phyloP scores from a whole-genome alignment of 495 filamentous ascomycete species.

The Chaetomium tenue region DNA sequence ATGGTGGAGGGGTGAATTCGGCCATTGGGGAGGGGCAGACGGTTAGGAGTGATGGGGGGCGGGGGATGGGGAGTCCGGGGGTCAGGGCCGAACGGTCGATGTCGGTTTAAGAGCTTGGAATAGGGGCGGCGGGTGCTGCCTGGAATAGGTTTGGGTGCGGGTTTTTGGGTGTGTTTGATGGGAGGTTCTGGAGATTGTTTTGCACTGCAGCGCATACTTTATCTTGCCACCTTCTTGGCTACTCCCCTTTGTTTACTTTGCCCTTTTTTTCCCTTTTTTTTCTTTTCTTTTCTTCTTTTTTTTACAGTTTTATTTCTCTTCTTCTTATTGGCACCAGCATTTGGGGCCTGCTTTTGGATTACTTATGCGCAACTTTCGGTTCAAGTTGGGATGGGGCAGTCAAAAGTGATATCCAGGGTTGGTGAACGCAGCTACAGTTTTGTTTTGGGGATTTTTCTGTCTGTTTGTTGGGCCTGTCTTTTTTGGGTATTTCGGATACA shows the following conservation, averaged over 20 bases:
- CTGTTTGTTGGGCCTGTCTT: neutral
- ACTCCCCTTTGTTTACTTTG: neutral
- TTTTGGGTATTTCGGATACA: neutral
- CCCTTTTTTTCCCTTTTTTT: neutral
- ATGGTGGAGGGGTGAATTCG: conserved; percentile 22
- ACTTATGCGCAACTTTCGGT: neutral
- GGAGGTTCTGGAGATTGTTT: neutral
- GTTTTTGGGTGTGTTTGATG: neutral
- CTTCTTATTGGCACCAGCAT: neutral
- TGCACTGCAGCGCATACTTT: neutral
- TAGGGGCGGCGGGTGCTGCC: too few species aligned
- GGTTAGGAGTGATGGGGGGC: conserved; percentile 17
- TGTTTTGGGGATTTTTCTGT: neutral
- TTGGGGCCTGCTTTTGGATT: neutral
- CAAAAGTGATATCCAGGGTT: conserved; percentile 5
- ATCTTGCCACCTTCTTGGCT: neutral
- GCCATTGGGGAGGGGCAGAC: conserved; percentile 17
- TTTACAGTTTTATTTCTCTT: neutral
- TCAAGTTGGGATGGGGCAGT: neutral
- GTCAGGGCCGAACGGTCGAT: neutral
- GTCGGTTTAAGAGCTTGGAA: conserved; percentile 1
- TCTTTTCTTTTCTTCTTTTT: neutral
- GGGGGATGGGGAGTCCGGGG: neutral
- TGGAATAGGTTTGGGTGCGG: neutral
- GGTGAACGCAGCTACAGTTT: neutral